Evolutionary conservation across 1,284 basidiomycete species (phyloP), one percentile per base, ranked within the genome.

Genomic region (Tylopilus sp.): DNA sequence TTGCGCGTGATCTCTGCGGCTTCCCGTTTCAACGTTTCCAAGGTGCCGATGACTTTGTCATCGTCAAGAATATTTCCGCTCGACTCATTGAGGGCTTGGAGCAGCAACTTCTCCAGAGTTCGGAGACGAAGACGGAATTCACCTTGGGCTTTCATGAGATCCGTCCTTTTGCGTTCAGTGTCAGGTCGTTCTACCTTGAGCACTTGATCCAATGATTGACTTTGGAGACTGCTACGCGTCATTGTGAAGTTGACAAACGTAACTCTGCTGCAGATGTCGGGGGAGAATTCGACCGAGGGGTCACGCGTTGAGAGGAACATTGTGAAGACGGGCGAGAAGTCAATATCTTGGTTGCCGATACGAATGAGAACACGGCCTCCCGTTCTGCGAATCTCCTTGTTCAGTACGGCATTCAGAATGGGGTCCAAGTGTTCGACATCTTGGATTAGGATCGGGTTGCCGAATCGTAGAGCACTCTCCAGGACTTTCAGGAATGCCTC

Each of bases 221-320:
- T 97, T 70, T 99, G 96, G 31, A 99, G 78, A 78, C 94, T 97
- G 68, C 93, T 93, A 52, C 95, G 82, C 0, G 97, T 99, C 92
- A 99, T 99, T 15, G 96, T 99, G 71, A 99, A 99, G 76, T 99
- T 99, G 75, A 99, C 96, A 65, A 99, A 97, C 0, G 96, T 97
- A 31, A 99, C 97, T 52, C 97, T 85, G 74, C 93, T 97, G 77
- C 96, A 99, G 55, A 99, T 94, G 67, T 99, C 96, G 1, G 97
- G 94, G 18, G 96, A 92, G 71, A 99, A 97, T 62, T 97, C 94
- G 55, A 97, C 89, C 0, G 94, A 96, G 1, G 97, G 95, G 69
- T 99, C 95, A 21, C 96, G 79, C 8, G 97, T 99, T 3, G 97
- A 92, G 42, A 99, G 78, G 81, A 99, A 99, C 92, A 99, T 96